phyloP scores from a whole-genome alignment of 805 yeast species.

The Soucietia sequanensis region DNA sequence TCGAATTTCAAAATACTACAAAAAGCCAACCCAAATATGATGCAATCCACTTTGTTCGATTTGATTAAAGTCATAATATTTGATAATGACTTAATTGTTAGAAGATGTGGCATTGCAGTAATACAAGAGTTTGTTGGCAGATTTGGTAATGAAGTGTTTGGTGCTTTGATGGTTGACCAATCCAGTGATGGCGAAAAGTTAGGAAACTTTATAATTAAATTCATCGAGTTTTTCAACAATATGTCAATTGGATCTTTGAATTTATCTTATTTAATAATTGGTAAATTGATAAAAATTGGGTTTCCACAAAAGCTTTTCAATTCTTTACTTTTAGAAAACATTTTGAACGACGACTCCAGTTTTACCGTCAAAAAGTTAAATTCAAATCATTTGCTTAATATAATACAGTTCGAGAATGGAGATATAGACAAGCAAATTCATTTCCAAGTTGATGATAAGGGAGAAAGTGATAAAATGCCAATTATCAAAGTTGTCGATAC shows the following conservation, averaged over 20 bases:
- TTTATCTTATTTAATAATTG: conserved; percentile 14
- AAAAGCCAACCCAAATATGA: conserved; percentile 9
- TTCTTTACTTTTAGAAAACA: conserved; percentile 26
- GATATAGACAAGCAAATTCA: background rate
- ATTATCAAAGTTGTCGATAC: background rate
- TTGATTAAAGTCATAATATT: conserved; percentile 57
- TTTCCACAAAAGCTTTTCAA: conserved; percentile 24
- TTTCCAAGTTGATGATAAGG: background rate
- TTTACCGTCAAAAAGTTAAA: conserved; percentile 43
- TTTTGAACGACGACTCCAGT: conserved; percentile 31
- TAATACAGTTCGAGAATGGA: background rate
- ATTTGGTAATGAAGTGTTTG: conserved; percentile 47
- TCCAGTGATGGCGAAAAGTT: conserved; percentile 10
- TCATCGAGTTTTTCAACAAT: conserved; percentile 61
- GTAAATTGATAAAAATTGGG: conserved; percentile 21
- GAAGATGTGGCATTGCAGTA: conserved; percentile 85
- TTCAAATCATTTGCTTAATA: conserved; percentile 30
- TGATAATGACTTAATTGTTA: conserved; percentile 70
- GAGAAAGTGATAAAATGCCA: background rate
- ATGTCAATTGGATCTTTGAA: conserved; percentile 23
- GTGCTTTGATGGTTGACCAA: conserved; percentile 4
- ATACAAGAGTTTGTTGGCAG: conserved; percentile 85
- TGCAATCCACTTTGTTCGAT: conserved; percentile 24
- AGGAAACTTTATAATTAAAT: conserved; percentile 40
- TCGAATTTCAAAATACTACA: conserved; percentile 10